Evolutionary conservation across 169 alveolate species (phyloP), one percentile per base, ranked within the genome.

Genomic region (Besnoitia besnoiti): DNA sequence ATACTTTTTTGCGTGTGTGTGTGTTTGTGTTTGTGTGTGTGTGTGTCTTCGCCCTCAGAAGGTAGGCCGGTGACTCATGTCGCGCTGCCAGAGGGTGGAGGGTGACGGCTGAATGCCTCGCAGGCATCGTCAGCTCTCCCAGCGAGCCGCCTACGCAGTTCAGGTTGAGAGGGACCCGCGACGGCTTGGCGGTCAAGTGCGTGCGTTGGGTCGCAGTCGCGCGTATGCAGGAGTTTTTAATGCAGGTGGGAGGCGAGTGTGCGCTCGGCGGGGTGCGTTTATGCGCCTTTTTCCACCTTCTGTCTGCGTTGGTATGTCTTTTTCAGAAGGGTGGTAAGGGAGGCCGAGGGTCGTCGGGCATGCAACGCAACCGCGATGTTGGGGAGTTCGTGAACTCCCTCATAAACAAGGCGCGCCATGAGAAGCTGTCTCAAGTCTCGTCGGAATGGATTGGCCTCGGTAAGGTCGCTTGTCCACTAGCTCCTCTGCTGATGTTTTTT

Each of bases 381-480:
- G 39, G 47, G 12, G 82, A 73, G 3, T 73, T 73, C n/a, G 39
- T 73, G 14, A 73, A 30, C n/a, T 35, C 82, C 19, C 47, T 73
- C 82, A 8, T 73, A 1, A 73, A 73, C 46, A 73, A 73, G n/a
- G 44, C 82, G 39, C 39, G 82, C 8, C 82, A 73, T 1, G 82
- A 73, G n/a, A 73, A 73, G n/a, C 46, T 73, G 5, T 3, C 46
- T 73, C 82, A 73, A 19, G n/a, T 73, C 30, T 73, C 82, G 14
- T 42, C 82, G 12, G 82, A 73, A 19, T 73, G 82, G 82, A n/a
- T 42, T 27, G 82, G 82, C n/a, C 39, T 37, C 30, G 82, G 82
- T 73, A 37, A 73, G 82, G 24, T 35, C 44, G 8, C 46, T 30
- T n/a, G 82, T 7, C 39, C n/a, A 37, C 44, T 30, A 30, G 39